Evolutionary conservation across 2,329 filamentous ascomycete species (phyloP).

Genomic region (Penicillium frequentans): DNA sequence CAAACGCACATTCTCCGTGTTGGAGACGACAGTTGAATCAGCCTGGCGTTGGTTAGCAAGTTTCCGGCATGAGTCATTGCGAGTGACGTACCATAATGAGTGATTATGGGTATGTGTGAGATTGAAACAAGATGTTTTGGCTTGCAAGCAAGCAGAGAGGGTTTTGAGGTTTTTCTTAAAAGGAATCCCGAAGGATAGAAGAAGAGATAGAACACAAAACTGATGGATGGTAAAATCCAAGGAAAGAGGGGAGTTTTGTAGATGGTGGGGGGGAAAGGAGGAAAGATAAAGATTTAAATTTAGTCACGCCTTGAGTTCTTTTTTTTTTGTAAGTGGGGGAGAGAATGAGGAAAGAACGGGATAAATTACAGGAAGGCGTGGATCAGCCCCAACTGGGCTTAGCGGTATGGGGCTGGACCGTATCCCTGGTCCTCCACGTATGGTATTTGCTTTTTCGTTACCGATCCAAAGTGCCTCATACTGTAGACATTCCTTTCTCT

Average conservation of each 20-base stretch:
- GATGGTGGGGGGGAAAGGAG: constrained; percentile 22
- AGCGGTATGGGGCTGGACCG: background rate
- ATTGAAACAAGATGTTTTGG: constrained; percentile 5
- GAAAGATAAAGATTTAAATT: constrained; percentile 30
- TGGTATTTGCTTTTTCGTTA: background rate
- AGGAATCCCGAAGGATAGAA: constrained; percentile 17
- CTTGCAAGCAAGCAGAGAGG: constrained; percentile 16
- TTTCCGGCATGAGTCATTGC: constrained; percentile 7
- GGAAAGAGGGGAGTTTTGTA: constrained; percentile 24
- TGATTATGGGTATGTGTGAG: constrained; percentile 23
- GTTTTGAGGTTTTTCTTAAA: constrained; percentile 8
- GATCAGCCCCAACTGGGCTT: background rate
- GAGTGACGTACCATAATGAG: constrained; percentile 28
- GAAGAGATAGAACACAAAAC: constrained; percentile 13
- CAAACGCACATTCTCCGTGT: constrained; percentile 48
- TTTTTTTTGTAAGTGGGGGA: constrained; percentile 1
- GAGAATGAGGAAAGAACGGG: constrained; percentile 4
- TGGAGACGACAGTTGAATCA: constrained; percentile 46
- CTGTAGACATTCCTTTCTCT: constrained; percentile 7
- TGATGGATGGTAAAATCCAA: constrained; percentile 24
- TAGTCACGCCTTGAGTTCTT: constrained; percentile 22
- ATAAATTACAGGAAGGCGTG: constrained; percentile 1
- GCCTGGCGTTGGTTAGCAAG: constrained; percentile 33
- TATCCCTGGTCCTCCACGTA: background rate
- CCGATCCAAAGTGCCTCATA: constrained; percentile 11